Conservation (phyloP, 2,329 filamentous ascomycete genomes). For the Epichloe glyceriae region DNA sequence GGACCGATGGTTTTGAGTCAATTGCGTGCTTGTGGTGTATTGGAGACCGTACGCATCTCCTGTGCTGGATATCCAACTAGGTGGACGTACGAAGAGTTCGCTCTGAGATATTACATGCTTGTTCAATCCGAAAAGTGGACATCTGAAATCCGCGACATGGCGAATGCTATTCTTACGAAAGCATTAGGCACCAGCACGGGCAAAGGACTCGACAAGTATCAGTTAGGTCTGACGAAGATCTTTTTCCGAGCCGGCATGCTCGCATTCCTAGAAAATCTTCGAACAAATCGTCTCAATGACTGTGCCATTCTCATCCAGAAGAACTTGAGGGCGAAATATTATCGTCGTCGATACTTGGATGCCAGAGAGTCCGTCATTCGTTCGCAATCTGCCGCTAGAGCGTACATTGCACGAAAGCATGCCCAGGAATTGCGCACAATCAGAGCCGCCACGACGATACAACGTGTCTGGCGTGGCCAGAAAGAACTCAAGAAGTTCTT, state of each 20-base stretch:
- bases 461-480: constrained; percentile 86
- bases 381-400: constrained; percentile 68
- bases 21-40: constrained; percentile 91
- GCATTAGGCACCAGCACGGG: constrained; percentile 68
- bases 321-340: constrained; percentile 91
- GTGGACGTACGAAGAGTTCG: constrained; percentile 99
- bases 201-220: constrained; percentile 80
- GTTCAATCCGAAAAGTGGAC: constrained; percentile 85
- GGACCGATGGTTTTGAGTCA: constrained; percentile 98
- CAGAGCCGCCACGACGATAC: constrained; percentile 86
- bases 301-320: constrained; percentile 98
- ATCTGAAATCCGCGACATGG: constrained; percentile 86
- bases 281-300: constrained; percentile 79
- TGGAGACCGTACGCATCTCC: constrained; percentile 95
- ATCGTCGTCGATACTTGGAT: constrained; percentile 80
- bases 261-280: constrained; percentile 88
- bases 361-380: constrained; percentile 68
- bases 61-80: constrained; percentile 93
- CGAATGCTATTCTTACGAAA: constrained; percentile 78
- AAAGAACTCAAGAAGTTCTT: constrained; percentile 77
- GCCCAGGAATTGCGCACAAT: constrained; percentile 71
- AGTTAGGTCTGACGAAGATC: constrained; percentile 94
- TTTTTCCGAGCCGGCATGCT: constrained; percentile 99
- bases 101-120: constrained; percentile 94
- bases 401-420: constrained; percentile 61